These are phyloP conservation scores for Salix exigua DNA, from an alignment of 345 rosid genomes.

Conservation along the genomic window DNA sequence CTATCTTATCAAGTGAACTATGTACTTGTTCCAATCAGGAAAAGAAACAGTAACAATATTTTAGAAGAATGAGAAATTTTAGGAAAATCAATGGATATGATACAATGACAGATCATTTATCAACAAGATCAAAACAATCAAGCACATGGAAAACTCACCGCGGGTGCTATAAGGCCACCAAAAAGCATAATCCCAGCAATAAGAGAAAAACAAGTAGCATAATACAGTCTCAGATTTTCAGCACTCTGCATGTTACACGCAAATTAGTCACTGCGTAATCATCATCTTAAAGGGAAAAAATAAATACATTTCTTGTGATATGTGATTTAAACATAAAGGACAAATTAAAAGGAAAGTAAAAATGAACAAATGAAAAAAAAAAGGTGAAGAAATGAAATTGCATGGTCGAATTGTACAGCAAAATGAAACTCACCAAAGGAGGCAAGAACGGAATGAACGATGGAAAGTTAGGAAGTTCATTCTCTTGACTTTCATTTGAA, in stretches of 20 bases:
- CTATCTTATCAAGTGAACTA: no score
- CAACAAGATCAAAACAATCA: neutral
- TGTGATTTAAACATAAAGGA: neutral
- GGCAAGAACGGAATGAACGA: conserved; percentile 97
- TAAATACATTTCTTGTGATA: neutral
- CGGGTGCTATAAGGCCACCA: conserved; percentile 90
- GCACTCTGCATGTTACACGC: conserved; percentile 51
- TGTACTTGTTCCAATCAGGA: no score
- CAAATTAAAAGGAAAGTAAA: neutral
- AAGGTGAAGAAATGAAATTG: neutral
- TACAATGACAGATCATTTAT: neutral
- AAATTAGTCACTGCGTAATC: conserved; percentile 3
- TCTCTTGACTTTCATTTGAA: conserved; percentile 50
- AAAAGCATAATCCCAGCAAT: conserved; percentile 82
- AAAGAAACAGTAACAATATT: no score
- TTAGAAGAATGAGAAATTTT: no score
- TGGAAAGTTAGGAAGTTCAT: conserved; percentile 85
- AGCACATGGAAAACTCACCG: conserved; percentile 42
- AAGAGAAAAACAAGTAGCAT: conserved; percentile 82
- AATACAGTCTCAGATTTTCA: conserved; percentile 72
- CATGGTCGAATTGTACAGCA: neutral
- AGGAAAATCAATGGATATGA: no score
- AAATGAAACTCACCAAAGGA: conserved; percentile 58
- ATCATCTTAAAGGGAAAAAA: conserved; percentile 9
- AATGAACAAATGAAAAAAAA: neutral